Base-by-base conservation (phyloP, 2,329 filamentous ascomycete genomes). In the Epichloe typhina region DNA sequence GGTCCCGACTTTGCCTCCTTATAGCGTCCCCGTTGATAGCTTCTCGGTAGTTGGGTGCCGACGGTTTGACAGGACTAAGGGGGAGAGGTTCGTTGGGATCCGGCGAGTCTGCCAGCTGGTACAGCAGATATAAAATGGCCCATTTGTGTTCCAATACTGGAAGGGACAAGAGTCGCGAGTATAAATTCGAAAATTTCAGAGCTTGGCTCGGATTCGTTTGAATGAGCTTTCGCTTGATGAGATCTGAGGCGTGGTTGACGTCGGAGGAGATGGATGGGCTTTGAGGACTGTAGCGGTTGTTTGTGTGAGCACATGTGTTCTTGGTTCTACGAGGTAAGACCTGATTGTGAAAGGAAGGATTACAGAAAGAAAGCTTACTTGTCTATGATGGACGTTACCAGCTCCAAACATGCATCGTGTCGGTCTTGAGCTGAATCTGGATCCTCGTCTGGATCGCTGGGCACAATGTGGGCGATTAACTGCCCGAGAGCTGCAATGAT, bases 121-220 rank as follows among this genome's bases (percentile, higher is more conserved):
- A 86, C 41, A 98, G 78, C 41, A 98, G 81, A 64, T 94, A 94
- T 19, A 98, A 75, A 57, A 98, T 96, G 3, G 86, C 88, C 89
- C 90, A 97, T 76, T 98, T 98, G 67, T 95, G 86, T 61, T 87
- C 86, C 43, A 98, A 76, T 5, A 97, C 90, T 0, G 90, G 90
- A 57, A 96, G 82, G n/a, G 88, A 86, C 26, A 96, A 74, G 17
- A 98, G 77, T 51, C 88, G 80, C 36, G 88, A 88, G 68, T 96
- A 95, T 31, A 98, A 77, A 62, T 95, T 94, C 23, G 88, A 85
- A 68, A 96, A 95, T 54, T 84, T 80, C 19, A 91, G 75, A 3
- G 90, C 88, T 66, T 90, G 86, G 56, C 78, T 85, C 44, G 79
- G 79, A 61, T 88, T 87, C 58, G 83, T 84, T 59, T 86, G 81